Base-by-base conservation (phyloP, 352 stramenopile species). In the Phytophthora vignae region DNA sequence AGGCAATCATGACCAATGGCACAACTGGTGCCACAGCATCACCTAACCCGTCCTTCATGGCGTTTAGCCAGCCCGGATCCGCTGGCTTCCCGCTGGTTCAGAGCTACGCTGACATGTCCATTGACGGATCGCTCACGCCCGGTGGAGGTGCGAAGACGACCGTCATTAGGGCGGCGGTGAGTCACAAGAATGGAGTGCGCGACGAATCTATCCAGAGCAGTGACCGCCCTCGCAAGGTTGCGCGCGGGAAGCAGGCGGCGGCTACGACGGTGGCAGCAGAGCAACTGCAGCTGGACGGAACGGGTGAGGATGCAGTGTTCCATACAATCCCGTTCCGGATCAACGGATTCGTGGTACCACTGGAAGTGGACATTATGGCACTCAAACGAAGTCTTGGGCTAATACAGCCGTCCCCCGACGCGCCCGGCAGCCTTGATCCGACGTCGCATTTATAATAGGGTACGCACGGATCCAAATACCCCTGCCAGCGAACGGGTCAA, bases 251-350 rank as follows among this genome's bases (percentile, higher is more conserved):
- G 31, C 69, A 69, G 38, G 14, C 48, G 22, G 48, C 55, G 19
- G 57, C 55, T 6, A 71, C 65, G 1, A 64, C 53, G 7, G 42
- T 66, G 31, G 40, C 22, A n/a, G 54, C 55, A 5, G 65, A 80
- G 4, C 72, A 69, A 38, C 55, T 80, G 25, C 69, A 73, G 21
- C 60, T 78, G 29, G 75, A 84, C 15, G 55, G 67, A 50, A 68
- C 22, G n/a, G 48, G 65, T n/a, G 72, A 88, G 22, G 80, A 83
- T 2, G 68, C 82, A 5, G 69, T 82, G 52, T 91, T 88, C 55
- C 78, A 88, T 8, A 74, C 79, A 31, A 90, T 93, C 57, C 84
- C 84, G 55, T 90, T 91, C 61, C 83, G 85, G 17, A 91, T 93
- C 70, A 91, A 93, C 64, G 85, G 85, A 9, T 87, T 90, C 33